Evolutionary conservation across 176 grass and related monocot genomes (phyloP).

Genomic region (Hordeum marinum): DNA sequence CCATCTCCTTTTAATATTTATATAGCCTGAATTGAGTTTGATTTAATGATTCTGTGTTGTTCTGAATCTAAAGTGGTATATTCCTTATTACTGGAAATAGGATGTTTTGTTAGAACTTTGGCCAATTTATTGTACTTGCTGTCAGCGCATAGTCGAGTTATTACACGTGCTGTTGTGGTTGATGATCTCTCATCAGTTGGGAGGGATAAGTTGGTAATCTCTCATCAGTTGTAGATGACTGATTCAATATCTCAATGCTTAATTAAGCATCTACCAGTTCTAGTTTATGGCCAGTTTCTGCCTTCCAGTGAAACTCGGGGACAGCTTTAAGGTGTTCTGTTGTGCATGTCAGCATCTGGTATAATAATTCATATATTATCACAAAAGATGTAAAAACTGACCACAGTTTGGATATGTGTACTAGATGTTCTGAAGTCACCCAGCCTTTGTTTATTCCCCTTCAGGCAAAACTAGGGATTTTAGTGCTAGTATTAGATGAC

Average conservation of each 20-base stretch:
- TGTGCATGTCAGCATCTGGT: neutral
- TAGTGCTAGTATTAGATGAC: neutral
- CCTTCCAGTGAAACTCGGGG: neutral
- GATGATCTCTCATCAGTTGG: neutral
- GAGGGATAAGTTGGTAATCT: neutral
- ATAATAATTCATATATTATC: neutral
- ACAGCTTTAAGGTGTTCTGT: neutral
- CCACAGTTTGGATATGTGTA: neutral
- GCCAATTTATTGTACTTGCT: neutral
- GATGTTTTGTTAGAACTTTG: neutral
- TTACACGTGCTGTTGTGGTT: neutral
- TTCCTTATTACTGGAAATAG: neutral
- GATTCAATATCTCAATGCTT: neutral
- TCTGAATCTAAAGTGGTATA: neutral
- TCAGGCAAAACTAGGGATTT: neutral
- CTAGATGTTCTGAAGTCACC: constrained; percentile 6
- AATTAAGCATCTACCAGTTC: neutral
- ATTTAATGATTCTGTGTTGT: constrained; percentile 1
- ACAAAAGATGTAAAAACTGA: constrained; percentile 15
- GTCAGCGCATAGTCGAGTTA: constrained; percentile 1
- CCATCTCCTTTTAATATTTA: neutral
- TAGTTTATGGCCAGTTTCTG: neutral
- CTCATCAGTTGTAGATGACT: neutral
- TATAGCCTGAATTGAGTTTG: neutral
- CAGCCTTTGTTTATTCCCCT: neutral